Conservation (phyloP, 1,284 basidiomycete genomes). For the Hortiboletus rubellus region DNA sequence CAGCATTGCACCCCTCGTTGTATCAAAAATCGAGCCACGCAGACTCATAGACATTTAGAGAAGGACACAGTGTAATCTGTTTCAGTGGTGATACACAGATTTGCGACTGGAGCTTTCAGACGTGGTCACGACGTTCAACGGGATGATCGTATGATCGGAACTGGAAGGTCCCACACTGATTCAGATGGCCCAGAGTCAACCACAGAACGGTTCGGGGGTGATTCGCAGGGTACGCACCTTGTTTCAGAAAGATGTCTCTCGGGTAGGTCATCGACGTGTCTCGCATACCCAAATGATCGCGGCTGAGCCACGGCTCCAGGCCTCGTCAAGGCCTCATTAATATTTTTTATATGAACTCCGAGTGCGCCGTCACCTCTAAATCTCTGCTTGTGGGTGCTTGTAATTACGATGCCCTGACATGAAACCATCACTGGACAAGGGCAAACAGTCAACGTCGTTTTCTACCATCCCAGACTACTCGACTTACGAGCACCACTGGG, state of each 20-base stretch:
- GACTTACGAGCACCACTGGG: constrained; percentile 28
- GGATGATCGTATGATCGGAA: too few relatives aligned
- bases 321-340: background rate
- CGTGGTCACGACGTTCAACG: too few relatives aligned
- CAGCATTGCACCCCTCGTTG: too few relatives aligned
- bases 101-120: too few relatives aligned
- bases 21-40: too few relatives aligned
- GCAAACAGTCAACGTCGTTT: constrained; percentile 8
- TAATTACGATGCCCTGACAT: constrained; percentile 14
- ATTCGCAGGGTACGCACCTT: background rate
- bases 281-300: background rate
- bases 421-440: constrained; percentile 26
- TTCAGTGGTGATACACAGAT: too few relatives aligned
- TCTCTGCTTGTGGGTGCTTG: background rate
- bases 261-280: background rate
- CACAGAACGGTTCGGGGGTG: background rate
- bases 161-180: too few relatives aligned
- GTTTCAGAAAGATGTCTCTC: background rate
- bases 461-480: constrained; percentile 8
- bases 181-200: background rate
- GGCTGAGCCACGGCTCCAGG: background rate
- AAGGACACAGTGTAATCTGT: too few relatives aligned
- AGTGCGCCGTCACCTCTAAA: background rate
- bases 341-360: background rate
- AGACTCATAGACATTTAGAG: too few relatives aligned